Evolutionary conservation across 805 yeast genomes (phyloP).

Genomic region (Yamadazyma takamatsuzukensis): DNA sequence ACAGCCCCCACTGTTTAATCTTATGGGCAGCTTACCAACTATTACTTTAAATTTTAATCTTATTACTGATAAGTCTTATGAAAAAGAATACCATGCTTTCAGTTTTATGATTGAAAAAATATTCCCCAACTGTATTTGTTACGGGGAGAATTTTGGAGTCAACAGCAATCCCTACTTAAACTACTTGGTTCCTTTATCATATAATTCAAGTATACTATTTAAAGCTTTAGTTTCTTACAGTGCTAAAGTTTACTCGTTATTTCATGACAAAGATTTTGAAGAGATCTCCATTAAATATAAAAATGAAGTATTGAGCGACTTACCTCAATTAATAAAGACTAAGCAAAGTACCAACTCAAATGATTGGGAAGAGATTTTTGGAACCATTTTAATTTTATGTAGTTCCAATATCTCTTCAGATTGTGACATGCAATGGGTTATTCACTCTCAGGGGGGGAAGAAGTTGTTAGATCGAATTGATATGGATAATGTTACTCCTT

Average conservation of each 20-base stretch:
- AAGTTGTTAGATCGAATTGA: slow-evolving; percentile 17
- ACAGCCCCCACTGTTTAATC: too few relatives aligned
- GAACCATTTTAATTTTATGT: slow-evolving; percentile 37
- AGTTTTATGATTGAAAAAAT: slow-evolving; percentile 30
- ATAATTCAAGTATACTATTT: slow-evolving; percentile 26
- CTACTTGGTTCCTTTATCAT: slow-evolving; percentile 34
- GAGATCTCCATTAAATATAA: slow-evolving; percentile 23
- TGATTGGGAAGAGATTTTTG: slow-evolving; percentile 40
- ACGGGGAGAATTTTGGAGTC: slow-evolving; percentile 12
- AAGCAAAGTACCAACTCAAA: slow-evolving; percentile 17
- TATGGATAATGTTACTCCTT: slow-evolving; percentile 14
- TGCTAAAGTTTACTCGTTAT: slow-evolving; percentile 28
- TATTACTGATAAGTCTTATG: slow-evolving; percentile 1
- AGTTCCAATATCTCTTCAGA: slow-evolving; percentile 39
- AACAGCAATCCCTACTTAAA: slow-evolving; percentile 33
- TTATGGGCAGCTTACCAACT: too few relatives aligned
- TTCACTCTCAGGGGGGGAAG: slow-evolving; percentile 35
- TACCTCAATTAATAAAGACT: slow-evolving; percentile 25
- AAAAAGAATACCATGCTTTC: slow-evolving; percentile 19
- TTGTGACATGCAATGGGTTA: slow-evolving; percentile 37
- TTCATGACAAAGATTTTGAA: slow-evolving; percentile 24
- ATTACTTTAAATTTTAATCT: slow-evolving; percentile 3
- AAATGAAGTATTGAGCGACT: slow-evolving; percentile 21
- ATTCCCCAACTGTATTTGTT: slow-evolving; percentile 39
- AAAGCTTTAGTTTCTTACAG: slow-evolving; percentile 33